Base-by-base conservation (phyloP, 2,329 filamentous ascomycete genomes). In the Helotiales sp. region DNA sequence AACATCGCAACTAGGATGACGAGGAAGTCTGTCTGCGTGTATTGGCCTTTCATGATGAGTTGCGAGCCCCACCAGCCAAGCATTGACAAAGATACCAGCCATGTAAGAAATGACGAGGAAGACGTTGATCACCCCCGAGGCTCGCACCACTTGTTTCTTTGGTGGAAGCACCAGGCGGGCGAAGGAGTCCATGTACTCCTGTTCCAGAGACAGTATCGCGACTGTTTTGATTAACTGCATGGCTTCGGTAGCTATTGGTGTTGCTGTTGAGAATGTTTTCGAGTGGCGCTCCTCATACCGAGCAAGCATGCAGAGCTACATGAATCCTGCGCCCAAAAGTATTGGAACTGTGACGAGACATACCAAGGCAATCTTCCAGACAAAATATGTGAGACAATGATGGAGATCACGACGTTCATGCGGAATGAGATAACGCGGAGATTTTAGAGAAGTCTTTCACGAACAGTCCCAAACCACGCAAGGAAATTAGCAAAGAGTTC, bases 61-160 rank as follows among this genome's bases (percentile, higher is more conserved):
- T 87, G 89, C 0, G 90, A 85, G 4, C 91, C 91, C 90, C 91
- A 93, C 89, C 90, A 93, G 78, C 64, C 93, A 84, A 0, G 90
- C 90, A 74, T 93, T 91, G 26, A 92, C 86, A 55, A 91, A 82
- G 72, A 89, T 91, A 22, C 87, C 85, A 11, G 85, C 80, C 69
- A 83, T 85, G 75, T 88, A 86, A n/a, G 87, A 82, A 20, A 88
- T 80, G 6, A 88, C 86, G 6, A 88, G 82, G 82, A 85, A 90
- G 26, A 88, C 22, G 26, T 49, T 50, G 26, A 45, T 52, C 22
- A 61, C 47, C 34, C 76, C 75, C 17, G 80, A 84, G 30, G 81
- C 81, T 6, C 80, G 75, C 0, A 81, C 77, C 79, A 79, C 89
- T 77, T 82, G 90, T 59, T 85, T 83, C 2, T 85, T 84, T 2